Evolutionary conservation across 257 asterid genomes (phyloP).

Genomic region (Przewalskia tangutica): DNA sequence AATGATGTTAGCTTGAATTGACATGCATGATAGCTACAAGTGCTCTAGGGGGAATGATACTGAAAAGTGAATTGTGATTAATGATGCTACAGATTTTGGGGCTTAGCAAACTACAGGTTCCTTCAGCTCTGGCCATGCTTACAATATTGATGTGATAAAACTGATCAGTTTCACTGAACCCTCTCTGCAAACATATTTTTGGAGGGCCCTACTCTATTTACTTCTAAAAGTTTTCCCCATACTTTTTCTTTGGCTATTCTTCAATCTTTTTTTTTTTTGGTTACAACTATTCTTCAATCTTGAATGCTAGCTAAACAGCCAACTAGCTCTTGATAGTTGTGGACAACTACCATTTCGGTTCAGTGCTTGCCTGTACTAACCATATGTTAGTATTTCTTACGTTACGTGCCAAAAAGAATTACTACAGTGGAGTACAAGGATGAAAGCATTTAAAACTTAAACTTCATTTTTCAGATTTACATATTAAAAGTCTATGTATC

Average conservation of each 20-base stretch:
- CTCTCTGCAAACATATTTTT: background rate
- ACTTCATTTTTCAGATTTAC: background rate
- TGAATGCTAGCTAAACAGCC: background rate
- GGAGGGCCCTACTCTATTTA: slow-evolving; percentile 6
- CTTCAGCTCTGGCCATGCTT: background rate
- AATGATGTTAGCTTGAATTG: background rate
- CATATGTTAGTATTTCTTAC: background rate
- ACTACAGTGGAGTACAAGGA: background rate
- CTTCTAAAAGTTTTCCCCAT: background rate
- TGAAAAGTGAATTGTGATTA: background rate
- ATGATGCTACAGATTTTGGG: background rate
- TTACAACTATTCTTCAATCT: background rate
- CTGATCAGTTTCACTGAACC: background rate
- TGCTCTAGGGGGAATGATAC: background rate
- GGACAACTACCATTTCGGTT: background rate
- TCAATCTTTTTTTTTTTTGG: no score
- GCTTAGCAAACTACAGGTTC: background rate
- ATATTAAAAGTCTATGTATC: background rate
- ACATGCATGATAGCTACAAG: background rate
- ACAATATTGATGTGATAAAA: background rate
- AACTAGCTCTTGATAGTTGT: background rate
- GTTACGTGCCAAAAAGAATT: background rate
- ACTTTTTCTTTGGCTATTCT: background rate
- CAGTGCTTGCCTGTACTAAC: background rate
- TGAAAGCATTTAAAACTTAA: background rate